Conservation (phyloP, 2,329 filamentous ascomycete genomes). For the Hymenoscyphus scutula region DNA sequence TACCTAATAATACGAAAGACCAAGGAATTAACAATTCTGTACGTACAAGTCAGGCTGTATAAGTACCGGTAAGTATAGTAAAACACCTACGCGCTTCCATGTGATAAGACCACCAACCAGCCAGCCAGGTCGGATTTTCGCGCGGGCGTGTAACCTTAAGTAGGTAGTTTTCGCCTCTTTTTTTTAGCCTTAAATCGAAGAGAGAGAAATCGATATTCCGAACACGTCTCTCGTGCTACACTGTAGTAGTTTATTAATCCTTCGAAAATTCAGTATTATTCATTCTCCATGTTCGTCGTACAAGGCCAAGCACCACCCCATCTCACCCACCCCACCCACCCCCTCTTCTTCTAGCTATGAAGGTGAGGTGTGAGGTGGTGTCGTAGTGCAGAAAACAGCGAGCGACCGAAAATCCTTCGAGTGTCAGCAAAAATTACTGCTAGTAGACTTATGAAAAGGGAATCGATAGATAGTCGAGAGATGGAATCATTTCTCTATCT, state of each 20-base stretch:
- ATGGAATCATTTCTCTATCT: too few relatives aligned
- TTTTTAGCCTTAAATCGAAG: too few relatives aligned
- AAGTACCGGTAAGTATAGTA: neutral
- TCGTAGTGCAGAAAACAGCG: too few relatives aligned
- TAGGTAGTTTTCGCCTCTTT: too few relatives aligned
- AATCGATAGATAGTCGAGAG: too few relatives aligned
- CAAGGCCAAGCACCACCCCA: neutral
- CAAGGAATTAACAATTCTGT: too few relatives aligned
- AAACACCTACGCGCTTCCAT: neutral
- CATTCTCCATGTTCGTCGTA: neutral
- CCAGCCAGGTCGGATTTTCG: neutral
- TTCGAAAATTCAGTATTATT: neutral
- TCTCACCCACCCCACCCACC: too few relatives aligned
- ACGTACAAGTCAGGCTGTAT: neutral
- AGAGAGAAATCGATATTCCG: neutral
- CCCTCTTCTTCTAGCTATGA: too few relatives aligned
- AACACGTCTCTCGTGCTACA: neutral
- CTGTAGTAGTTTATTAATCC: neutral
- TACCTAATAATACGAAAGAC: neutral
- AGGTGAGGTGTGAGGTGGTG: too few relatives aligned
- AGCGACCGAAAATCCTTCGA: too few relatives aligned
- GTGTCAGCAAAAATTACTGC: too few relatives aligned
- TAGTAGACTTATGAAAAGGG: too few relatives aligned
- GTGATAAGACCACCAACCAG: neutral
- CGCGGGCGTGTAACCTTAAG: neutral